These are phyloP conservation scores for Hypoxylon sp. DNA, from an alignment of 2,329 filamentous ascomycete species.

Conservation along the genomic window DNA sequence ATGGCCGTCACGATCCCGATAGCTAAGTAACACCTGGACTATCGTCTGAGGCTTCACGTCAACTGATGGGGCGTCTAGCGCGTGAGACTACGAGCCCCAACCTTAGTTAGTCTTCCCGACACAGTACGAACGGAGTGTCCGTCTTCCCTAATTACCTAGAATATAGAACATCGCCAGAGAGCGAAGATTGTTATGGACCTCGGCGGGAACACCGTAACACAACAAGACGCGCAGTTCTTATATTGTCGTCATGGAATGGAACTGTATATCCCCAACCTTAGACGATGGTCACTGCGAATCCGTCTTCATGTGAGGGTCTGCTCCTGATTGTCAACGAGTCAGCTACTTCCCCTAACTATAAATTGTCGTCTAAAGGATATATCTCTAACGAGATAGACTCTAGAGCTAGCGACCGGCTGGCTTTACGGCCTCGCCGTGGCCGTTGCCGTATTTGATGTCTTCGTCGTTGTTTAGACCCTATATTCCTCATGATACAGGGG, in stretches of 20 bases:
- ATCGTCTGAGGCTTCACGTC: not conserved
- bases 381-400: not conserved
- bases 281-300: not conserved
- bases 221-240: not conserved
- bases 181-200: not conserved
- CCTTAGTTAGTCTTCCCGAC: not conserved
- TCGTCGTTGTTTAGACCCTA: not conserved
- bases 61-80: not conserved
- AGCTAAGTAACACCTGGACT: not conserved
- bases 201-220: not conserved
- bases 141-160: not conserved
- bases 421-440: not conserved
- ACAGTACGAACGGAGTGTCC: not conserved
- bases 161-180: not conserved
- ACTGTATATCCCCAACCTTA: not conserved
- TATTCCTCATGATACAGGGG: not conserved
- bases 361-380: not conserved
- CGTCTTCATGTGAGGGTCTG: not conserved
- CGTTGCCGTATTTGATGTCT: not conserved
- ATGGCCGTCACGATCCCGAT: not conserved
- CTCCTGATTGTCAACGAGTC: not conserved
- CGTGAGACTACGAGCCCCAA: not conserved
- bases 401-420: not conserved
- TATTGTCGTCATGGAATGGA: not conserved
- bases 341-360: not conserved